Evolutionary conservation across 2,329 filamentous ascomycete species (phyloP), one percentile per base, ranked within the genome.

Genomic region (Pyrenophora graminea): DNA sequence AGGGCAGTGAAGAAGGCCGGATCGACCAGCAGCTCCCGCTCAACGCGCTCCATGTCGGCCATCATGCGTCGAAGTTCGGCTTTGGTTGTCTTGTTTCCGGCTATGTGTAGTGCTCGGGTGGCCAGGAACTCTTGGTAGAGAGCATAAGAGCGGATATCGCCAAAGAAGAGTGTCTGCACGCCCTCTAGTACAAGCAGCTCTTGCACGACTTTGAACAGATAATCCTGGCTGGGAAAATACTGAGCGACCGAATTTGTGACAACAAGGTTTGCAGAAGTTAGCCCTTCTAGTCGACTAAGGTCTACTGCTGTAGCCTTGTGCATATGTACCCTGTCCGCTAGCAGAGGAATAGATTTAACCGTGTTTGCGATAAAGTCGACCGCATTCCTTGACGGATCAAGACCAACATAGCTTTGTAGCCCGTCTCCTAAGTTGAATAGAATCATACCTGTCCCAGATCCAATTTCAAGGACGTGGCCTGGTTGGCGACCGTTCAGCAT

Each of bases 161-260:
- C 15, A 15, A 15, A 15, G 15, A 15, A 15, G 15, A 15, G 15
- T 15, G 15, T 53, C 51, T 37, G 3, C 33, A 8, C 5, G 44
- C 13, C 1, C 33, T n/a, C 15, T 15, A 15, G 15, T 15, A 15
- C 15, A 3, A 55, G 32, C 0, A 56, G 23, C 1, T 47, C 18
- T 30, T 40, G 7, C 1, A 48, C 23, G 3, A 48, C 43, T 1
- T 48, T 39, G 42, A 48, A 45, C 2, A 56, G 47, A 27, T 56
- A 56, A 3, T 54, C 54, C n/a, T 45, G 46, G 34, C 50, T 54
- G 5, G 54, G 54, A 13, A 56, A 56, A 21, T 56, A 54, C 19
- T 56, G 15, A 15, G 15, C 15, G 15, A 15, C 15, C 15, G 1
- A 15, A 15, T 15, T 15, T 15, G 15, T 15, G 21, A 48, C 33